phyloP scores from a whole-genome alignment of 179 eudicot genomes.

The Silene coronaria region DNA sequence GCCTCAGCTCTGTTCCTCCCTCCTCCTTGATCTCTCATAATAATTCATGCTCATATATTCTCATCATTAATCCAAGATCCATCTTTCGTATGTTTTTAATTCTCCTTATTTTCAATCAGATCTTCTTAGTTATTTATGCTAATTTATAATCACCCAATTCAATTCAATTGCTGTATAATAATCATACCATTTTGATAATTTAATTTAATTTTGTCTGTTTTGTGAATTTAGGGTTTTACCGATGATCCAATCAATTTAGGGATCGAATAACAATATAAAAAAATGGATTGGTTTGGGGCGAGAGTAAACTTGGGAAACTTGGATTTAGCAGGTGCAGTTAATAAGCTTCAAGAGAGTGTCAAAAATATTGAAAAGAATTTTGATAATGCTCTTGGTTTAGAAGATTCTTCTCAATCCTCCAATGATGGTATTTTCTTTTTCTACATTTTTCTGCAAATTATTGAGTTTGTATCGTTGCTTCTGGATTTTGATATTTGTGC shows the following conservation, averaged over 20 bases:
- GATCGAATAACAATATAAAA: conserved; percentile 1
- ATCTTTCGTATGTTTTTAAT: not conserved
- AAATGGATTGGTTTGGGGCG: conserved; percentile 94
- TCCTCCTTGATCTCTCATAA: not conserved
- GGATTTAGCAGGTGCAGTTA: conserved; percentile 90
- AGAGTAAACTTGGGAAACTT: conserved; percentile 72
- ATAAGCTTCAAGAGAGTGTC: conserved; percentile 90
- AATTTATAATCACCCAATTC: not conserved
- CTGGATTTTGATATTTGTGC: not conserved
- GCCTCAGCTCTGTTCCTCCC: not conserved
- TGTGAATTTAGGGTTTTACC: conserved; percentile 18
- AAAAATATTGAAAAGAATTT: conserved; percentile 93
- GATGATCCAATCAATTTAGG: conserved; percentile 17
- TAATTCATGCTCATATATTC: not conserved
- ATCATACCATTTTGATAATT: not conserved
- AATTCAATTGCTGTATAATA: not conserved
- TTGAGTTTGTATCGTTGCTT: not conserved
- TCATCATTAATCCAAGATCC: not conserved
- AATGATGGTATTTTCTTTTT: conserved; percentile 42
- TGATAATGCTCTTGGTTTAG: conserved; percentile 86
- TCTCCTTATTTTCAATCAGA: not conserved
- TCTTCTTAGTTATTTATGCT: not conserved
- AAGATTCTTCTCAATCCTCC: conserved; percentile 46
- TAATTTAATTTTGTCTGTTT: not conserved
- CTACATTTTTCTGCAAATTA: not conserved